Conservation (phyloP, 331 rosid species). For the Cydonia oblonga region DNA sequence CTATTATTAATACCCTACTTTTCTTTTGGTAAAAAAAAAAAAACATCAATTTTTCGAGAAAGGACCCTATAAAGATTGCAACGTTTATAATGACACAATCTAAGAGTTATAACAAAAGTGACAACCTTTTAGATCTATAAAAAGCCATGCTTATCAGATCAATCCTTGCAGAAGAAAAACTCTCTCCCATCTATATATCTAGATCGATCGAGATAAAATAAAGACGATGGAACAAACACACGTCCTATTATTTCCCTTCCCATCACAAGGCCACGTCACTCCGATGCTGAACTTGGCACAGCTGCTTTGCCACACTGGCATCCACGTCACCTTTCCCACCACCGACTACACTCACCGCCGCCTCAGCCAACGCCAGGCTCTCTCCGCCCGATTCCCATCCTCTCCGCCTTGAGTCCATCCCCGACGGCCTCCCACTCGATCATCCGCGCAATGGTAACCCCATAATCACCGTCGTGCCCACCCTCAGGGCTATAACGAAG, state of each 20-base stretch:
- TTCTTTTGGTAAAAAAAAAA: too few relatives aligned
- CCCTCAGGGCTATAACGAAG: not conserved
- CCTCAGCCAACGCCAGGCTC: conserved; percentile 8
- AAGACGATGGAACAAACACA: conserved; percentile 2
- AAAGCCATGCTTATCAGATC: too few relatives aligned
- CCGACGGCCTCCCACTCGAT: conserved; percentile 16
- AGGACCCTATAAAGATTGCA: too few relatives aligned
- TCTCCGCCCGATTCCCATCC: conserved; percentile 4
- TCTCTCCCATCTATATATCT: too few relatives aligned
- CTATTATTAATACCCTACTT: too few relatives aligned
- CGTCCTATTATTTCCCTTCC: conserved; percentile 18
- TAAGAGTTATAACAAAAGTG: too few relatives aligned
- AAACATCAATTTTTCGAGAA: too few relatives aligned
- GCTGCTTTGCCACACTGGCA: conserved; percentile 15
- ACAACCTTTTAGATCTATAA: too few relatives aligned
- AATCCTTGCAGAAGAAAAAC: too few relatives aligned
- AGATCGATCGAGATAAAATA: too few relatives aligned
- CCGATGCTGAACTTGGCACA: conserved; percentile 27
- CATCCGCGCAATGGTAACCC: not conserved
- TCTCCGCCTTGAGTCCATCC: conserved; percentile 13
- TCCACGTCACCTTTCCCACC: conserved; percentile 26
- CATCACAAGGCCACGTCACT: conserved; percentile 27
- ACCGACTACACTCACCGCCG: conserved; percentile 11
- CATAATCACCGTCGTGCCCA: not conserved
- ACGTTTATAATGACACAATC: too few relatives aligned